Evolutionary conservation across 2,329 filamentous ascomycete genomes (phyloP), one percentile per base, ranked within the genome.

Genomic region (Penicillium janthinellum): DNA sequence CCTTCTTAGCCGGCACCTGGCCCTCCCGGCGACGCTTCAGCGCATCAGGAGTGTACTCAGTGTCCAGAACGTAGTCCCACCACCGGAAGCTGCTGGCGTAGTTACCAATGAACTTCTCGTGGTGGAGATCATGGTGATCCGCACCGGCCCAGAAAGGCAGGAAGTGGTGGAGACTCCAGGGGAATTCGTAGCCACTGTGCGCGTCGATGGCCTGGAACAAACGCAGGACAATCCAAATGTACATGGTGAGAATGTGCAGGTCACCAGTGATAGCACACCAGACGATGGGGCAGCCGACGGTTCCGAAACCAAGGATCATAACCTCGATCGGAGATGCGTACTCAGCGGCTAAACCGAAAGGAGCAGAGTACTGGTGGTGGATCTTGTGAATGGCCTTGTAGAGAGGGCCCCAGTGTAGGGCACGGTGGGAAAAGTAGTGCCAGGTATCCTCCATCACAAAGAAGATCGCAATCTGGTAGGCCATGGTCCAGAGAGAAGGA

Each of bases 371-470:
- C 73, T 95, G 94, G 83, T 99, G 95, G 82, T 99, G 95, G 70
- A 99, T 93, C 83, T 99, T 99, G 86, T 99, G 95, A 71, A 99
- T 91, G 73, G 88, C 86, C 83, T 92, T 96, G 87, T 99, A 99
- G 5, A 99, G 88, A 41, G 92, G 91, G 22, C 91, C 93, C 82
- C 92, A 96, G 84, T 99, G 95, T 80, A 99, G 87, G 45, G 86
- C 86, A 69, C 95, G 92, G 81, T 99, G 95, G 68, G 87, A 88
- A 88, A 93, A 98, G 84, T 99, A 99, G 80, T 99, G 95, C 95
- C 95, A 99, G 67, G 94, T 83, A 78, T 99, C 95, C 79, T 99
- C 95, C 72, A 97, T 80, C 60, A 98, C 85, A 80, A 99, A 99
- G 84, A 98, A 96, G 75, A 98, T 84, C 62, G 88, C 86, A 68